Conservation (phyloP, 441 rosid genomes). For the Pelargonium cotyledonis region DNA sequence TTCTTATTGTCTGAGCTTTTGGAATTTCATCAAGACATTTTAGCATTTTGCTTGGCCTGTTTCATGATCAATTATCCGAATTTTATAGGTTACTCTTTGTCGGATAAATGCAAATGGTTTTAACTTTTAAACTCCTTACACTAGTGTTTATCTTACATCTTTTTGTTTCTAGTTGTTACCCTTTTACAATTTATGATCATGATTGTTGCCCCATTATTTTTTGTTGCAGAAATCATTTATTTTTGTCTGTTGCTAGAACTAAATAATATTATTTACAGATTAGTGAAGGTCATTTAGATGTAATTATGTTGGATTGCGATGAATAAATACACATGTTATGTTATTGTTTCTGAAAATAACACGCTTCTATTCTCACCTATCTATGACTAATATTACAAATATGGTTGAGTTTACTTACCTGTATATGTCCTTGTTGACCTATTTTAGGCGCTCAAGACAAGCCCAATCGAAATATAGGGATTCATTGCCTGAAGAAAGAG, state of each 20-base stretch:
- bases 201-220: neutral
- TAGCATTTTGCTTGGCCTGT: neutral
- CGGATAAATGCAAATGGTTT: constrained; percentile 1
- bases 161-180: neutral
- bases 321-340: neutral
- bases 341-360: neutral
- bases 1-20: neutral
- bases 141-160: neutral
- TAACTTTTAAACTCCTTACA: neutral
- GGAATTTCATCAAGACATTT: neutral
- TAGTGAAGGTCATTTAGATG: neutral
- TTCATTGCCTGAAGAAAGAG: constrained; percentile 2
- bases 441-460: constrained; percentile 7
- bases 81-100: neutral
- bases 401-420: neutral
- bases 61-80: neutral
- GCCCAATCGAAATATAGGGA: constrained; percentile 8
- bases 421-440: neutral
- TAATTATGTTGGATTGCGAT: constrained; percentile 1
- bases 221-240: neutral
- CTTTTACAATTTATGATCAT: neutral
- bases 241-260: no score
- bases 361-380: neutral
- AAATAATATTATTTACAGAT: neutral
- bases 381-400: neutral